Conservation (phyloP, 805 yeast genomes). For the Hanseniaspora jakobsenii region DNA sequence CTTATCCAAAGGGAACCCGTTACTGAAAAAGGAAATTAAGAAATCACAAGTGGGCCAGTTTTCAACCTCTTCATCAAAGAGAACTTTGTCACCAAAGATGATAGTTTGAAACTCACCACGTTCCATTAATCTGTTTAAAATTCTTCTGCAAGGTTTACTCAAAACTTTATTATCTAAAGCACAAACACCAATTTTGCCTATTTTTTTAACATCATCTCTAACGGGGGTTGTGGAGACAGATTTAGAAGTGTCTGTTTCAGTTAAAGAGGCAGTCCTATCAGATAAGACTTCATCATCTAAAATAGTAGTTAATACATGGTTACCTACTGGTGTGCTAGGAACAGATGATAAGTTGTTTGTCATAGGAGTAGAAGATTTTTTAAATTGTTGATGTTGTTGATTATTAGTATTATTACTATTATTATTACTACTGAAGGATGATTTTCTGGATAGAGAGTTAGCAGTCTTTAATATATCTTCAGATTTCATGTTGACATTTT, state of each 20-base stretch:
- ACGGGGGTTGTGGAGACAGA: background rate
- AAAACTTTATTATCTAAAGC: conserved; percentile 97
- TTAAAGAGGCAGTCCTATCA: too few species aligned
- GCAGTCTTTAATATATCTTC: conserved; percentile 17
- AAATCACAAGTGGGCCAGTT: conserved; percentile 99
- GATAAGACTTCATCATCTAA: too few species aligned
- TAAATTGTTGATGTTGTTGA: background rate
- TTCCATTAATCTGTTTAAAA: conserved; percentile 73
- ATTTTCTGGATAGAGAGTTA: conserved; percentile 23
- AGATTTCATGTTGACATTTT: conserved; percentile 5
- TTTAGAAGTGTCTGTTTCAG: too few species aligned
- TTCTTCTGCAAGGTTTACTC: conserved; percentile 89
- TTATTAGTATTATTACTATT: too few species aligned
- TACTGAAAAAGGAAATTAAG: conserved; percentile 82
- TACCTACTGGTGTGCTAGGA: too few species aligned
- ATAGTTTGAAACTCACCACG: conserved; percentile 94
- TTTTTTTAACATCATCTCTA: conserved; percentile 36
- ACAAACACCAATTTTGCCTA: conserved; percentile 95
- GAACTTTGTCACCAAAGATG: conserved; percentile 93
- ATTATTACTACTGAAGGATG: conserved; percentile 21
- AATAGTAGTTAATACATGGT: too few species aligned
- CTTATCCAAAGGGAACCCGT: conserved; percentile 91
- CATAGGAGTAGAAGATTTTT: background rate
- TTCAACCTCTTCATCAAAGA: conserved; percentile 81
- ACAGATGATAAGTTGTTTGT: background rate